Evolutionary conservation across 2,329 filamentous ascomycete species (phyloP), one percentile per base, ranked within the genome.

Genomic region (Bipolaris zeicola): DNA sequence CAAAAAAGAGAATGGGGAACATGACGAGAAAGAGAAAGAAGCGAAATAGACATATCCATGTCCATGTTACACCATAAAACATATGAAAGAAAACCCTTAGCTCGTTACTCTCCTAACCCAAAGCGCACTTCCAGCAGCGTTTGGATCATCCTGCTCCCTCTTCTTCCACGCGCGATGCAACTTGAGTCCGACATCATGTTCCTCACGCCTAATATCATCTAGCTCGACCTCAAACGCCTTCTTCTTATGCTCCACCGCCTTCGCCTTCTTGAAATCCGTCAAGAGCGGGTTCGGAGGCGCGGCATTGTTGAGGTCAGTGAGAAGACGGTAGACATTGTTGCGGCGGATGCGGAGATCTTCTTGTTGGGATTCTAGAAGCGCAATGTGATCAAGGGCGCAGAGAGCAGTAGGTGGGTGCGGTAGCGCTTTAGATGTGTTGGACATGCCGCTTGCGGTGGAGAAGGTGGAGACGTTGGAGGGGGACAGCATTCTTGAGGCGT

Each of bases 131-230:
- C 67, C 67, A 34, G 57, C 65, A 34, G 55, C 60, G 18, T 68
- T 67, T 2, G 71, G 72, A 59, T 77, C 76, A 11, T 74, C 75
- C 46, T 63, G 62, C 58, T 78, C 76, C 59, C 69, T 69, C 66
- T 73, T 76, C 63, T 70, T 73, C 66, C 69, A 71, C 56, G 76
- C 76, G 16, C 76, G 64, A 65, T 77, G 75, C 58, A 78, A 55
- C 63, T 69, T 76, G 54, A 78, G 54, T 3, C 76, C 76, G 6
- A 77, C 64, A 41, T 78, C 76, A 58, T 78, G 74, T 56, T 77
- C 76, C 57, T 74, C 69, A 0, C 63, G 53, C 59, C 65, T 68
- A 37, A 78, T 71, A 53, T 77, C 74, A 13, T 66, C 66, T 55
- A 78, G 52, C 63, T 78, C 75, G n/a, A 69, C 68, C 54, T 73